These are phyloP conservation scores for Aegilops bicornis DNA, from an alignment of 176 grass and related monocot species.

Conservation along the genomic window DNA sequence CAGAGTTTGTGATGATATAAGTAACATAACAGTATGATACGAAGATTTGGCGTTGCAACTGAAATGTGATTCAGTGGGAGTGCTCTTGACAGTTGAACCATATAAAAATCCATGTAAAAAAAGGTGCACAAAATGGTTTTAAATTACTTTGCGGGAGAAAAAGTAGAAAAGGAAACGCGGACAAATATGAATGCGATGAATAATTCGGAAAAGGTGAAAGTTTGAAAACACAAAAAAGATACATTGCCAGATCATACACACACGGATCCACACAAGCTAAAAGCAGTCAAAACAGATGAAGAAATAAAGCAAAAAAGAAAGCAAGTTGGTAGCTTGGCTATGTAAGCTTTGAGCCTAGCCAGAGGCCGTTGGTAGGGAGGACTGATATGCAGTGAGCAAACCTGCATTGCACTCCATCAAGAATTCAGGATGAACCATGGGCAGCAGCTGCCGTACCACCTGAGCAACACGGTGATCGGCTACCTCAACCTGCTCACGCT, in stretches of 20 bases:
- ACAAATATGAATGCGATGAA: not conserved
- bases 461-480: conserved; percentile 77
- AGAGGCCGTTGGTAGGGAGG: no score
- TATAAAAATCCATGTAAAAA: not conserved
- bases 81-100: not conserved
- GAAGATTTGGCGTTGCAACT: not conserved
- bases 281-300: not conserved
- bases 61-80: not conserved
- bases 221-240: not conserved
- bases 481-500: conserved; percentile 82
- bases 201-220: not conserved
- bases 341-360: no score
- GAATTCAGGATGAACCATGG: not conserved
- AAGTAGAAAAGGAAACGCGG: not conserved
- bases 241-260: conserved; percentile 19
- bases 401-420: not conserved
- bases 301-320: not conserved
- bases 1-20: not conserved
- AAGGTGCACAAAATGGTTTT: not conserved
- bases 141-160: not conserved
- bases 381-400: no score
- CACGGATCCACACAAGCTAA: not conserved
- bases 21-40: not conserved
- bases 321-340: not conserved
- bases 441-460: conserved; percentile 15